Evolutionary conservation across 441 rosid genomes (phyloP), one percentile per base, ranked within the genome.

Genomic region (Eruca vesicaria): DNA sequence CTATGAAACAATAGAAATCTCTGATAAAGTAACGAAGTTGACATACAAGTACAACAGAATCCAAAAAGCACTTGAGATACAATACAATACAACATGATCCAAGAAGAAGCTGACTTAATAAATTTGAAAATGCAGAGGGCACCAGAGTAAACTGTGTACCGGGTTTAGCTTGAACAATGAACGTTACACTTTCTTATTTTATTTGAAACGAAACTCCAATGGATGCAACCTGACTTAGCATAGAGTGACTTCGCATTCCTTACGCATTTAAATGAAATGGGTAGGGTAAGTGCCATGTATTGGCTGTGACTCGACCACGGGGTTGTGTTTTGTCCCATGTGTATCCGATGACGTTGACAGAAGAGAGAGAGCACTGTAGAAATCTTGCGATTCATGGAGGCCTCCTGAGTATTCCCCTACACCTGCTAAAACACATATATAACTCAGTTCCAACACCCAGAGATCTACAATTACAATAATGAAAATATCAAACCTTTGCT

Each of bases 361-460:
- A 95, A 95, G 98, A 95, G 97, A 95, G 99, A 91, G 99, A 93
- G 97, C 99, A 90, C 90, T 82, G 61, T 86, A 89, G 80, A 83
- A 67, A 69, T 90, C 90, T 76, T 84, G 96, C 6, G 96, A 48
- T n/a, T 77, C 84, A 71, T 85, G 87, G 84, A 79, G 81, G 66
- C 75, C 84, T 72, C 86, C 78, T 60, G 83, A 76, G 53, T 88
- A 79, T 81, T 84, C 93, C 69, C 83, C 91, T 31, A 81, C 75
- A 81, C 87, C 99, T 91, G 85, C 79, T 59, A 66, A 55, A 16
- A 2, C 55, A 48, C 7, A 45, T n/a, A n/a, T 12, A 36, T 11
- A 33, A 58, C 58, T 65, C 50, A 26, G 57, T 59, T 58, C 53
- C 63, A 65, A 35, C 38, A 20, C 20, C 20, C 36, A 60, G 11